phyloP scores from a whole-genome alignment of 1,284 basidiomycete genomes.

The Kwoniella shivajii region DNA sequence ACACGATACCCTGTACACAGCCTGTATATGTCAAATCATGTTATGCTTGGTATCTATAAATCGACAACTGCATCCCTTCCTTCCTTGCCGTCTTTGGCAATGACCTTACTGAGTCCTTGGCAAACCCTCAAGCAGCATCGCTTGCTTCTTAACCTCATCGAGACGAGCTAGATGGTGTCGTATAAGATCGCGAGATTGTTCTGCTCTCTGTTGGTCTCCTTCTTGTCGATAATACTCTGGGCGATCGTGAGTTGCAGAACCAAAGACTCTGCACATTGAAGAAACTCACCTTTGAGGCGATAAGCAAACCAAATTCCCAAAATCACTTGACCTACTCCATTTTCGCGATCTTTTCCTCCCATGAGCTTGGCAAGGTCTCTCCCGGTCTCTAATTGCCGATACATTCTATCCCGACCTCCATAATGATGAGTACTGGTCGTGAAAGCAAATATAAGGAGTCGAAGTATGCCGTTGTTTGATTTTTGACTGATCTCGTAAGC shows the following conservation, averaged over 20 bases:
- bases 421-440: slow-evolving; percentile 43
- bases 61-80: background rate
- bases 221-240: slow-evolving; percentile 22
- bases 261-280: too few species aligned
- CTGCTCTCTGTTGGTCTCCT: slow-evolving; percentile 5
- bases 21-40: background rate
- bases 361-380: slow-evolving; percentile 32
- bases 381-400: slow-evolving; percentile 43
- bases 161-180: slow-evolving; percentile 22
- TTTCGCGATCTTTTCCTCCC: slow-evolving; percentile 40
- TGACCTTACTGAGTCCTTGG: too few species aligned
- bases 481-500: slow-evolving; percentile 36
- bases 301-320: slow-evolving; percentile 44
- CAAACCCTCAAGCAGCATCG: background rate
- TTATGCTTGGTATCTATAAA: background rate
- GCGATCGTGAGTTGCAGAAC: background rate
- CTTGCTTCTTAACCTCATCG: slow-evolving; percentile 11
- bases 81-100: too few species aligned
- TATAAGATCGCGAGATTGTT: slow-evolving; percentile 9
- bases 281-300: slow-evolving; percentile 43
- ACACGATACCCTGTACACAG: background rate
- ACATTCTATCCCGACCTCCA: slow-evolving; percentile 33
- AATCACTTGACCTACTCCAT: slow-evolving; percentile 41
- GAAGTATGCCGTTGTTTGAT: slow-evolving; percentile 37
- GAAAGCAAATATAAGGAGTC: slow-evolving; percentile 46